A percentile compares a stretch with the other conserved stretches of the same genome.
These are phyloP conservation scores for Schizochytrium sp. DNA, from an alignment of 108 stramenopile genomes.

Conservation along the genomic window DNA sequence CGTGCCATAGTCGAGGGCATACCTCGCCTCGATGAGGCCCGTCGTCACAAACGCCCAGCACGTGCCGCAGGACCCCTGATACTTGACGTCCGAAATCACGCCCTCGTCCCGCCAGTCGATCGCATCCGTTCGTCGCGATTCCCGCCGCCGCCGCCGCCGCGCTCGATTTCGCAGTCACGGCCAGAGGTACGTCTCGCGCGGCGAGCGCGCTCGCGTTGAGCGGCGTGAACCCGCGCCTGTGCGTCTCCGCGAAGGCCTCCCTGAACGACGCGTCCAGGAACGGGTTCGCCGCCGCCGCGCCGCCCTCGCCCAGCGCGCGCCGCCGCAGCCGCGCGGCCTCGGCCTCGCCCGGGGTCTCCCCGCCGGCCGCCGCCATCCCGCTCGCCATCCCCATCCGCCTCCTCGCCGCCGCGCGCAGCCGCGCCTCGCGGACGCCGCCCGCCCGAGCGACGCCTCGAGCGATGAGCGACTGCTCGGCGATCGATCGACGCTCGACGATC, in stretches of 20 bases:
- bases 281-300: neutral
- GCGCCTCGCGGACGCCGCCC: too few relatives aligned
- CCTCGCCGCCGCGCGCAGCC: too few relatives aligned
- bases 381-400: too few relatives aligned
- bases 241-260: neutral
- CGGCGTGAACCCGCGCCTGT: neutral
- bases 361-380: too few relatives aligned
- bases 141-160: neutral
- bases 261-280: neutral
- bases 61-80: neutral
- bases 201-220: neutral
- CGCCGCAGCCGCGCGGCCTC: too few relatives aligned
- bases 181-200: neutral
- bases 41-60: slow-evolving; percentile 16
- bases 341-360: too few relatives aligned
- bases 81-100: neutral
- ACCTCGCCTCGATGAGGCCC: neutral
- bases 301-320: too few relatives aligned
- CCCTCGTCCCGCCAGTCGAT: neutral
- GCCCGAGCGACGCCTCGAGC: too few relatives aligned
- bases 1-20: neutral
- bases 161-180: neutral
- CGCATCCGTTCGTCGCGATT: neutral
- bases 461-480: too few relatives aligned
- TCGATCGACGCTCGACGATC: too few relatives aligned